Evolutionary conservation across 495 filamentous ascomycete genomes (phyloP).

Genomic region (Saxophila tyrrhenica): DNA sequence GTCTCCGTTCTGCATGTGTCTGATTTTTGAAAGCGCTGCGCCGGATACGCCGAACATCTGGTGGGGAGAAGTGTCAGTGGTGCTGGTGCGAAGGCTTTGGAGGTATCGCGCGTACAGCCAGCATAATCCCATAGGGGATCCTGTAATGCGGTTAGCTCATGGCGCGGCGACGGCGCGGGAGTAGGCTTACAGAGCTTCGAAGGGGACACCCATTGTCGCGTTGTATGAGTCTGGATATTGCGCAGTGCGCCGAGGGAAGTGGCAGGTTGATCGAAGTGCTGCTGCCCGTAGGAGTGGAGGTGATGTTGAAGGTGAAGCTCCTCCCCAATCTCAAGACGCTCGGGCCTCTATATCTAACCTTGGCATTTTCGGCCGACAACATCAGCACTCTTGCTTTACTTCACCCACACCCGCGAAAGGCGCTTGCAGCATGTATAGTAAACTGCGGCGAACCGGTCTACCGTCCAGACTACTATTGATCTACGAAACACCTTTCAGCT

Average conservation of each 20-base stretch:
- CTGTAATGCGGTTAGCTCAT: neutral
- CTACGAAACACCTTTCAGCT: too few relatives aligned
- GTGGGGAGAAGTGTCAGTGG: neutral
- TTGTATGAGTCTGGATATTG: neutral
- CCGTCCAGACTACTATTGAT: too few relatives aligned
- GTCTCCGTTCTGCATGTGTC: conserved; percentile 72
- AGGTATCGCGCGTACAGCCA: conserved; percentile 24
- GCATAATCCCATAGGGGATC: conserved; percentile 85
- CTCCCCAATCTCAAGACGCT: too few relatives aligned
- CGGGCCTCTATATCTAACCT: too few relatives aligned
- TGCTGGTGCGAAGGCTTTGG: neutral
- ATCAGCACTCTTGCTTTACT: too few relatives aligned
- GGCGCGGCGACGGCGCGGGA: neutral
- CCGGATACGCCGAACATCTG: conserved; percentile 90
- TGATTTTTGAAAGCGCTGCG: conserved; percentile 59
- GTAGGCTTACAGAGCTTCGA: conserved; percentile 57
- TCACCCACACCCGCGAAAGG: too few relatives aligned
- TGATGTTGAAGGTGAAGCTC: too few relatives aligned
- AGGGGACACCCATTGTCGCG: conserved; percentile 76
- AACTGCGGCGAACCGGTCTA: too few relatives aligned
- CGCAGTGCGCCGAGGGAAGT: neutral
- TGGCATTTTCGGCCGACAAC: too few relatives aligned
- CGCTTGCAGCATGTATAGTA: too few relatives aligned
- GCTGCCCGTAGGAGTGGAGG: too few relatives aligned
- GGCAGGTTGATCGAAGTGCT: too few relatives aligned